Percentiles rank a stretch among this genome's conserved stretches.
phyloP scores from a whole-genome alignment of 805 yeast genomes.

The Wickerhamomyces queroliae region DNA sequence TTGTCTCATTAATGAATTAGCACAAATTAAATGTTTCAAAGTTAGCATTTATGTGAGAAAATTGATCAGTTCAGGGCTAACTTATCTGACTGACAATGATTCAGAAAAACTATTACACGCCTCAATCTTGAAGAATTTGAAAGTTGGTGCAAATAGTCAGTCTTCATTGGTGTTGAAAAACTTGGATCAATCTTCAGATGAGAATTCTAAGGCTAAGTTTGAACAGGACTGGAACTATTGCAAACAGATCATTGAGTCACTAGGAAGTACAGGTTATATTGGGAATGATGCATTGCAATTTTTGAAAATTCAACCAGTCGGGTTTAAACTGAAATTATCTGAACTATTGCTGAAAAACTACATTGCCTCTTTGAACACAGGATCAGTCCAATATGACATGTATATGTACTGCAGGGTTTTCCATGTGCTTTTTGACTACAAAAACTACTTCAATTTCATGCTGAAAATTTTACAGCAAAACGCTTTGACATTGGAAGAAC shows the following conservation, averaged over 20 bases:
- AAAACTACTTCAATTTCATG: neutral
- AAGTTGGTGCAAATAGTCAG: constrained; percentile 46
- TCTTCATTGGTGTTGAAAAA: constrained; percentile 49
- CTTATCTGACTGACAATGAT: constrained; percentile 51
- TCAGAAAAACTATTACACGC: constrained; percentile 50
- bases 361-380: neutral
- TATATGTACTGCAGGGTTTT: neutral
- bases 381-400: neutral
- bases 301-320: neutral
- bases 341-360: constrained; percentile 8
- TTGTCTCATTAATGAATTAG: constrained; percentile 36
- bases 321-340: constrained; percentile 28
- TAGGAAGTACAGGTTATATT: neutral
- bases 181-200: constrained; percentile 29
- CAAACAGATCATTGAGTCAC: neutral
- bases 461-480: neutral
- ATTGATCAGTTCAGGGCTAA: constrained; percentile 80
- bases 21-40: constrained; percentile 38
- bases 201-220: constrained; percentile 25
- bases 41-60: constrained; percentile 62
- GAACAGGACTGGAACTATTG: constrained; percentile 1
- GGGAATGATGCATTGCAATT: neutral
- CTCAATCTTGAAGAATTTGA: constrained; percentile 51
- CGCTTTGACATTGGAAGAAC: neutral
- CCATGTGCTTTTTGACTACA: neutral